Conservation (phyloP, 768 basidiomycete genomes). For the Nidularia sp. region DNA sequence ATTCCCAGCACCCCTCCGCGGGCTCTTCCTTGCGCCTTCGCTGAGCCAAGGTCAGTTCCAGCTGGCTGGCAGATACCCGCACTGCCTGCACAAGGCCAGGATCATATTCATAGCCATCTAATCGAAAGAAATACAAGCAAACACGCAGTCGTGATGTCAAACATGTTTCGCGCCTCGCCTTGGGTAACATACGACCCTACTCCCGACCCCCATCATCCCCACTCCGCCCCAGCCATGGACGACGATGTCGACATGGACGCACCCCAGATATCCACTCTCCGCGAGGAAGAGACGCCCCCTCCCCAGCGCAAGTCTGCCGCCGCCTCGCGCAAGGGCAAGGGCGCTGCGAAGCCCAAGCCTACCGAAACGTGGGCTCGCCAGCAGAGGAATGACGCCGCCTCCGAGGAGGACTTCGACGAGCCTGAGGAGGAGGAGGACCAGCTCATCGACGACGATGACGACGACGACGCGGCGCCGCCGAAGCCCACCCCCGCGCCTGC, state of each 20-base stretch:
- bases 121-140: constrained; percentile 29
- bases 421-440: constrained; percentile 76
- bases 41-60: no score
- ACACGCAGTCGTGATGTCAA: constrained; percentile 28
- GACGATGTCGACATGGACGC: constrained; percentile 68
- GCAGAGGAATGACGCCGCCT: constrained; percentile 6
- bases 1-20: no score
- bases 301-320: constrained; percentile 29
- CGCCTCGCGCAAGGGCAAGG: constrained; percentile 9
- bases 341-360: constrained; percentile 6
- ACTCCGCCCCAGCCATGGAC: constrained; percentile 15
- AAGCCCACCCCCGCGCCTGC: constrained; percentile 25
- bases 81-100: no score
- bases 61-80: no score
- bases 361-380: constrained; percentile 1
- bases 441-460: constrained; percentile 71
- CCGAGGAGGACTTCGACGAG: constrained; percentile 58
- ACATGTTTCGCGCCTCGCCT: constrained; percentile 58
- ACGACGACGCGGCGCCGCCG: constrained; percentile 27
- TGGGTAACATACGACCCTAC: constrained; percentile 55
- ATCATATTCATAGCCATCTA: no score
- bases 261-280: constrained; percentile 76
- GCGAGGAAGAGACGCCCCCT: constrained; percentile 70
- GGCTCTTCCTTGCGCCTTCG: no score
- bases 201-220: constrained; percentile 14